Conservation (phyloP, 169 alveolate genomes). For the Cryptosporidium parvum region DNA sequence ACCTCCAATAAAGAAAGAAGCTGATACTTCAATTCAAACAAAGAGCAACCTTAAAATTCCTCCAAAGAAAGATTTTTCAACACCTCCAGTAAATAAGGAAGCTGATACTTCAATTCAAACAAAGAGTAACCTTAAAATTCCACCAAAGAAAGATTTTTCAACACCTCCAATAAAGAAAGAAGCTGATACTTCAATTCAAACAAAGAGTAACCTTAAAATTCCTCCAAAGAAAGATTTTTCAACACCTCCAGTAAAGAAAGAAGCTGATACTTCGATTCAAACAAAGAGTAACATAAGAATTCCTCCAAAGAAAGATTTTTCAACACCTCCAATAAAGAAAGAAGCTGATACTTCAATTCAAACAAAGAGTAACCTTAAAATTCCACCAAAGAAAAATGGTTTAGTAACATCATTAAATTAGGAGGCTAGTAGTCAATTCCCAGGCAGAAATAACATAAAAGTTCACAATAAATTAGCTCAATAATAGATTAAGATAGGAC, state of each 20-base stretch:
- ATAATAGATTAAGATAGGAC: neutral
- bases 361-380: no score
- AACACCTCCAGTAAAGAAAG: neutral
- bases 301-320: neutral
- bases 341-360: neutral
- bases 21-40: no score
- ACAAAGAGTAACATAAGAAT: neutral
- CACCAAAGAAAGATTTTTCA: neutral
- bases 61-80: neutral
- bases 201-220: conserved; percentile 3
- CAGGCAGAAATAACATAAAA: neutral
- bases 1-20: no score
- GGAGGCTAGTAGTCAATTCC: neutral
- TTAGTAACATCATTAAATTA: neutral
- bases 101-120: no score
- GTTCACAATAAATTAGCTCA: neutral
- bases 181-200: no score
- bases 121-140: neutral
- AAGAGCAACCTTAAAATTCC: neutral
- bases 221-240: conserved; percentile 1
- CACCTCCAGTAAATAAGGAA: no score
- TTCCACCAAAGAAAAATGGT: neutral
- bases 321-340: neutral
- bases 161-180: no score
- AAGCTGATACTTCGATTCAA: neutral